phyloP scores from a whole-genome alignment of 805 yeast genomes.

The Henningerozyma blattae region DNA sequence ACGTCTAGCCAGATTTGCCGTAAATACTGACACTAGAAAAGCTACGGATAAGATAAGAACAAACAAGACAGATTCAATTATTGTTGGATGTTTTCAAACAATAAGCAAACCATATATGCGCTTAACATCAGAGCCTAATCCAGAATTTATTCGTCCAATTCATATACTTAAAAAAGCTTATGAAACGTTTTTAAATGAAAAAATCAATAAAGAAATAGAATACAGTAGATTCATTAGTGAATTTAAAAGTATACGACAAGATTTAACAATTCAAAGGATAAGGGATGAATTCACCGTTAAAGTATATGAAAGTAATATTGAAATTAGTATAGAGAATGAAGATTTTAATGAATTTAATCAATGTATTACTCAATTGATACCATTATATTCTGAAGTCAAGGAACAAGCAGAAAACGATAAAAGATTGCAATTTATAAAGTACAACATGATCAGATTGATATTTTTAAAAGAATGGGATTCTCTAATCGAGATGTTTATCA shows the following conservation, averaged over 20 bases:
- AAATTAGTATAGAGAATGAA: conserved; percentile 68
- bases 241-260: conserved; percentile 86
- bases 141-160: conserved; percentile 68
- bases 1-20: too few relatives aligned
- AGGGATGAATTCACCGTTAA: conserved; percentile 60
- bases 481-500: neutral
- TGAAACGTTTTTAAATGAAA: conserved; percentile 40
- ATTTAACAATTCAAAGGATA: conserved; percentile 81
- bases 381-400: neutral
- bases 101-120: conserved; percentile 77
- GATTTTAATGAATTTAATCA: conserved; percentile 94
- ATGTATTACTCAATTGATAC: conserved; percentile 32
- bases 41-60: too few relatives aligned
- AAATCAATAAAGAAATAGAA: conserved; percentile 33
- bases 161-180: conserved; percentile 47
- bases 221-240: conserved; percentile 82
- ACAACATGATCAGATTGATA: neutral
- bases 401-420: neutral
- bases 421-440: neutral
- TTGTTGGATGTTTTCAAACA: too few relatives aligned
- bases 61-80: too few relatives aligned
- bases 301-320: conserved; percentile 79
- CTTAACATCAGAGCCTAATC: conserved; percentile 85
- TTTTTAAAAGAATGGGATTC: neutral
- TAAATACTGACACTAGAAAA: too few relatives aligned